These are phyloP conservation scores for Penicillium vulpinum DNA, from an alignment of 2,329 filamentous ascomycete genomes.

Conservation along the genomic window DNA sequence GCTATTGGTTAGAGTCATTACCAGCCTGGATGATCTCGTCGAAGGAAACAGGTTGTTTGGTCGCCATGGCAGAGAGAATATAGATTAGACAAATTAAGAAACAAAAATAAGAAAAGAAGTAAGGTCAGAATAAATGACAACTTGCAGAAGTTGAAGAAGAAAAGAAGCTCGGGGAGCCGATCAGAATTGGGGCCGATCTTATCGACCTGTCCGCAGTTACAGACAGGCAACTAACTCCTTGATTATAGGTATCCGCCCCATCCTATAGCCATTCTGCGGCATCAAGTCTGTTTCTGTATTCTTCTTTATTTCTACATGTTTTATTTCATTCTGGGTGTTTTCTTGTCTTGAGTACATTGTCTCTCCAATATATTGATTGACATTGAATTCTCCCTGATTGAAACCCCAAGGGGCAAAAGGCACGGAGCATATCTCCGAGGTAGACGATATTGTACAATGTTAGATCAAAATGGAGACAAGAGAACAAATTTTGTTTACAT, in stretches of 20 bases:
- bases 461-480: neutral
- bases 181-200: slow-evolving; percentile 3
- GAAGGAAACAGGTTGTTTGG: slow-evolving; percentile 46
- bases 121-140: neutral
- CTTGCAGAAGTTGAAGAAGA: slow-evolving; percentile 3
- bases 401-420: neutral
- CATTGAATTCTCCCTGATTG: neutral
- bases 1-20: slow-evolving; percentile 27
- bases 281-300: neutral
- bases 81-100: neutral
- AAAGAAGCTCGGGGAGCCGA: slow-evolving; percentile 16
- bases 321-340: neutral
- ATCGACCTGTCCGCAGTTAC: neutral
- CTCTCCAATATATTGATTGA: neutral
- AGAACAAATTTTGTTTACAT: neutral
- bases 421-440: neutral
- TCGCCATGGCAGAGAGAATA: slow-evolving; percentile 33
- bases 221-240: too few relatives aligned
- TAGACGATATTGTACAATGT: neutral
- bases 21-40: slow-evolving; percentile 55
- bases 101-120: neutral
- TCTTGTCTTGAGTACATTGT: too few relatives aligned
- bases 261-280: too few relatives aligned
- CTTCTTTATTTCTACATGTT: neutral
- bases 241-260: too few relatives aligned